Conservation (phyloP, 2,329 filamentous ascomycete genomes). For the Pseudogymnoascus sp. region DNA sequence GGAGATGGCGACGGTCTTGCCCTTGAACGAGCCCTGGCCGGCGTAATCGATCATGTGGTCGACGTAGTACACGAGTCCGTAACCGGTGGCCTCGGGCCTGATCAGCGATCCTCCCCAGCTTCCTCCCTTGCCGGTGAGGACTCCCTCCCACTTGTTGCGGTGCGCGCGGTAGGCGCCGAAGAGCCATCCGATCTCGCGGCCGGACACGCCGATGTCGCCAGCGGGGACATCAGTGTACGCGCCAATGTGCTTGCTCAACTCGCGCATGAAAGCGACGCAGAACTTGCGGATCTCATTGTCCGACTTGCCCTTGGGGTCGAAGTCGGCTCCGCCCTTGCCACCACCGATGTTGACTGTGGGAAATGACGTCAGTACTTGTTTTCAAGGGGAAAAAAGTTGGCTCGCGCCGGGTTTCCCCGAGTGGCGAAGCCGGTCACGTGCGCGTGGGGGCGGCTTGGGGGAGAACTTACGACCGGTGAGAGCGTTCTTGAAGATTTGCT, state of each 20-base stretch:
- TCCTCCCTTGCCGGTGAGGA: slow-evolving; percentile 91
- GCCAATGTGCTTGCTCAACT: slow-evolving; percentile 92
- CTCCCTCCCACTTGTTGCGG: slow-evolving; percentile 88
- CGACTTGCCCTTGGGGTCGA: slow-evolving; percentile 97
- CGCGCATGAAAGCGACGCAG: slow-evolving; percentile 92
- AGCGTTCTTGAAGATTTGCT: slow-evolving; percentile 99
- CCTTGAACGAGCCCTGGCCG: slow-evolving; percentile 74
- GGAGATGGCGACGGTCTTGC: slow-evolving; percentile 92
- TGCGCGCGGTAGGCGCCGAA: slow-evolving; percentile 89
- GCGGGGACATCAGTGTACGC: slow-evolving; percentile 93
- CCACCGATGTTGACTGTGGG: slow-evolving; percentile 81
- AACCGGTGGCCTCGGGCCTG: slow-evolving; percentile 93
- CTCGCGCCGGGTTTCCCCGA: background rate
- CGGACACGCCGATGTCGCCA: slow-evolving; percentile 90
- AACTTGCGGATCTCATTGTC: slow-evolving; percentile 97
- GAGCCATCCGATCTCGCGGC: slow-evolving; percentile 87
- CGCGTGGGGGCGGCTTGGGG: slow-evolving; percentile 18
- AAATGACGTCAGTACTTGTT: slow-evolving; percentile 8
- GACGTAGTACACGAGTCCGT: slow-evolving; percentile 94
- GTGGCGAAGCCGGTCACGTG: background rate
- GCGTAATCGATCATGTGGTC: slow-evolving; percentile 91
- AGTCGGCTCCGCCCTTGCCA: slow-evolving; percentile 95
- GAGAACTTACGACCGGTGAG: slow-evolving; percentile 77
- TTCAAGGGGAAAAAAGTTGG: background rate
- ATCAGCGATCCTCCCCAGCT: slow-evolving; percentile 91